Evolutionary conservation across 306 rosid species (phyloP), one percentile per base, ranked within the genome.

Genomic region (Acacia confusa): DNA sequence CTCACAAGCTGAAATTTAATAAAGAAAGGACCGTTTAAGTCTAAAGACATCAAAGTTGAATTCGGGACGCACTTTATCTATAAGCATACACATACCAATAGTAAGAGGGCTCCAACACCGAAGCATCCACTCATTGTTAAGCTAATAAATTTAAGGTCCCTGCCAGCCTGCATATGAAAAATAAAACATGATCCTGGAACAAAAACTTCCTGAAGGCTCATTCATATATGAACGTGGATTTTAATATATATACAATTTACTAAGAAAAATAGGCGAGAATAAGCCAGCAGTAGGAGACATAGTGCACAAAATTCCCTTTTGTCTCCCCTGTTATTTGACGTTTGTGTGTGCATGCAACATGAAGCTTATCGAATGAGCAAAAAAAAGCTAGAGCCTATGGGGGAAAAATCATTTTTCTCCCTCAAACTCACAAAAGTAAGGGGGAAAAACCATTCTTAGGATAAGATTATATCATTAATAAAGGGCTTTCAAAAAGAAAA

Each of bases 81-180:
- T 7, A 30, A 14, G 6, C 17, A 28, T 13, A 30, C 1, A 64
- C 41, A 30, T 64, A 64, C 70, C 70, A 6, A 64, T 15, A 64
- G n/a, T 64, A 64, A 15, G 40, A 64, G 70, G 70, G 70, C 43
- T 7, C 70, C 70, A 30, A 28, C 22, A 30, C 70, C 40, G 41
- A 64, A 64, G 70, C 70, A 64, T 64, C 70, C 70, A 16, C 41
- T 64, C 70, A 64, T 64, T 64, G 70, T 15, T 30, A 64, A 64
- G 70, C 70, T 64, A 15, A 64, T 28, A 30, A 64, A 64, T 64
- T 64, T 30, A 15, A 64, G 41, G 11, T 64, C 70, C 70, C 70
- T 15, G 22, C 43, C 22, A 28, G 70, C 70, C 70, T 64, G 70
- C 70, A 30, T 30, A 64, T 64, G 3, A 22, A 64, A 64, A 28